These are phyloP conservation scores for Clarireedia hainanense DNA, from an alignment of 2,329 filamentous ascomycete species.

Conservation along the genomic window DNA sequence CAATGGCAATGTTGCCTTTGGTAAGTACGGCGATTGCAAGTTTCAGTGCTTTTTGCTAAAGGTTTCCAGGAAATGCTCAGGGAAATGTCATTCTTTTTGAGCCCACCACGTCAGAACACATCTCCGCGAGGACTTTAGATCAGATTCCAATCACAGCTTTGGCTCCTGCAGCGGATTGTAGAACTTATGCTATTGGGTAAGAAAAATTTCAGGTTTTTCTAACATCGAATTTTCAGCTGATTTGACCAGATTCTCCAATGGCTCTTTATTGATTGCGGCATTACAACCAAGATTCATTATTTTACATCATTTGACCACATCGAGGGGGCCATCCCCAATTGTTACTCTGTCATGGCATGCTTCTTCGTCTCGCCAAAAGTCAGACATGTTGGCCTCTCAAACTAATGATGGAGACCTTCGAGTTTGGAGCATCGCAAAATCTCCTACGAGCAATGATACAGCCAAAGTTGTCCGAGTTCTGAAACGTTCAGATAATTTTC, in stretches of 20 bases:
- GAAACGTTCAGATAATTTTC: constrained; percentile 67
- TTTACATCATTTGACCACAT: constrained; percentile 82
- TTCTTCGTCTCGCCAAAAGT: constrained; percentile 90
- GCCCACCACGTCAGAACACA: constrained; percentile 84
- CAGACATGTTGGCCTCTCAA: constrained; percentile 94
- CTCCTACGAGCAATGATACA: constrained; percentile 59
- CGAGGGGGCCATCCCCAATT: constrained; percentile 76
- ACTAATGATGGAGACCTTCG: constrained; percentile 85
- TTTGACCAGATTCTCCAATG: constrained; percentile 73
- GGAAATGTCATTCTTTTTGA: constrained; percentile 94
- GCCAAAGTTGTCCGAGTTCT: constrained; percentile 86
- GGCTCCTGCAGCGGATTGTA: constrained; percentile 80
- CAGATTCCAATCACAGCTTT: constrained; percentile 93
- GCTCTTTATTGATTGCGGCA: constrained; percentile 82
- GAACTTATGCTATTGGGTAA: constrained; percentile 93
- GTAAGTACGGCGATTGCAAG: constrained; percentile 42
- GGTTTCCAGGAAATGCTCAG: constrained; percentile 68
- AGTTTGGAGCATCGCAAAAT: constrained; percentile 94
- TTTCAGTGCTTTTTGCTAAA: constrained; percentile 11
- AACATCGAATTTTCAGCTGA: constrained; percentile 12
- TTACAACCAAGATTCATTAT: constrained; percentile 91
- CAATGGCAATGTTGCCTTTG: constrained; percentile 94
- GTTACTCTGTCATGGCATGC: constrained; percentile 90
- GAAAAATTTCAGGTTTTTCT: not conserved
- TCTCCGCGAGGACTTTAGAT: constrained; percentile 79